These are phyloP conservation scores for Mycocentrospora acerina DNA, from an alignment of 2,329 filamentous ascomycete genomes.

Conservation along the genomic window DNA sequence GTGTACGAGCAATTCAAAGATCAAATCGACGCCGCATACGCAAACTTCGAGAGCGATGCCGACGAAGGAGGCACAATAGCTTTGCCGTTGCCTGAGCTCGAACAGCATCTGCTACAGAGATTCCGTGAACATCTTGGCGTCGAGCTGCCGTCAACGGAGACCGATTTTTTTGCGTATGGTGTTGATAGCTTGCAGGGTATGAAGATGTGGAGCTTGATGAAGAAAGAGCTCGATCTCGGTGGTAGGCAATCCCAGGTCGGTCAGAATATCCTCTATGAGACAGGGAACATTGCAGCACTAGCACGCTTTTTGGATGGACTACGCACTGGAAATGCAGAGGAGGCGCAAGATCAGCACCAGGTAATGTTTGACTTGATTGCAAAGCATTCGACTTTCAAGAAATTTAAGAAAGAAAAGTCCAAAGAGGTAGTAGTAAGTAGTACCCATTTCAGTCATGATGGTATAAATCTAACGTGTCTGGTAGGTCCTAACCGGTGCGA, in stretches of 20 bases:
- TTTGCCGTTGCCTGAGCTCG: conserved; percentile 33
- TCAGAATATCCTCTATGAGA: conserved; percentile 62
- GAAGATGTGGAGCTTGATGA: conserved; percentile 55
- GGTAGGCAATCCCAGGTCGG: conserved; percentile 46
- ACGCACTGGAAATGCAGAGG: conserved; percentile 38
- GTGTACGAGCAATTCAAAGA: conserved; percentile 53
- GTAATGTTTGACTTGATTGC: conserved; percentile 51
- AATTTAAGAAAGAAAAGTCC: conserved; percentile 1
- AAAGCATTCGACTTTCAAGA: conserved; percentile 45
- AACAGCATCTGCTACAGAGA: conserved; percentile 25
- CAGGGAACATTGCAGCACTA: conserved; percentile 52
- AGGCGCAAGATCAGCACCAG: conserved; percentile 41
- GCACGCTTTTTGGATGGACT: conserved; percentile 49
- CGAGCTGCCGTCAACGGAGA: conserved; percentile 35
- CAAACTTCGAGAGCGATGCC: conserved; percentile 23
- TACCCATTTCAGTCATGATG: background rate
- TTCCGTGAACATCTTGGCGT: conserved; percentile 22
- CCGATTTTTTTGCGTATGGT: conserved; percentile 61
- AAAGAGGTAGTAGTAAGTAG: conserved; percentile 17
- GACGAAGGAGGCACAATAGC: conserved; percentile 19
- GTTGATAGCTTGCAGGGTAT: conserved; percentile 63
- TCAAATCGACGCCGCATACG: conserved; percentile 52
- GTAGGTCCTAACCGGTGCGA: conserved; percentile 62
- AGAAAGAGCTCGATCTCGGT: conserved; percentile 53
- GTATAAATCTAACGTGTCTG: conserved; percentile 1